Percentiles rank a stretch among this genome's conserved stretches.
Evolutionary conservation across 2,329 filamentous ascomycete genomes (phyloP).

Genomic region (Arthrobotrys sinensis): DNA sequence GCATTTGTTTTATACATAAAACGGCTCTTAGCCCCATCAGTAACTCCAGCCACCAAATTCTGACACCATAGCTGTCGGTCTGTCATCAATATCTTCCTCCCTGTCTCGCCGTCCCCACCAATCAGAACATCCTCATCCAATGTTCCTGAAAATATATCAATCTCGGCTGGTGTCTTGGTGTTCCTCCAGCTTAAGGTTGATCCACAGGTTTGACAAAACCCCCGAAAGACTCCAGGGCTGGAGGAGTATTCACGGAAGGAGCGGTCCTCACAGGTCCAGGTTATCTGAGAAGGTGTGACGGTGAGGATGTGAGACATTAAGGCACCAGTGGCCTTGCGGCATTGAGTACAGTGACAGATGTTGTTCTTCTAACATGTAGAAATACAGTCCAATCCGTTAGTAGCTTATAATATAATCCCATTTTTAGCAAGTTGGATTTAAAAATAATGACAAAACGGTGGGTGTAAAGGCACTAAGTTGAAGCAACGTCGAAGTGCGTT

Average conservation of each 20-base stretch:
- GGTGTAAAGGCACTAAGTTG: not conserved
- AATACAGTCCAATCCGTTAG: not conserved
- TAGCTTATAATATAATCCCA: not conserved
- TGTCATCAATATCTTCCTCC: conserved; percentile 67
- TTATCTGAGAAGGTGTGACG: conserved; percentile 67
- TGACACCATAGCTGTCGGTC: conserved; percentile 68
- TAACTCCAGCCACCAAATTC: conserved; percentile 71
- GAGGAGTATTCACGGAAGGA: conserved; percentile 67
- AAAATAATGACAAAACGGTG: not conserved
- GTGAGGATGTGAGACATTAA: conserved; percentile 69
- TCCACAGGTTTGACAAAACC: conserved; percentile 71
- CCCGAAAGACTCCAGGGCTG: conserved; percentile 68
- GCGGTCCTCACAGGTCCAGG: conserved; percentile 65
- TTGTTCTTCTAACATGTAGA: conserved; percentile 66
- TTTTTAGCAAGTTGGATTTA: not conserved
- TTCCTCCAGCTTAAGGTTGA: conserved; percentile 71
- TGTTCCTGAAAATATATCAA: conserved; percentile 62
- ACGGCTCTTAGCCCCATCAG: conserved; percentile 66
- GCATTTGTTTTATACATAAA: conserved; percentile 50
- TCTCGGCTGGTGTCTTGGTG: conserved; percentile 37
- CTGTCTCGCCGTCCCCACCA: conserved; percentile 65
- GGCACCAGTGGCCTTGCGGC: conserved; percentile 71
- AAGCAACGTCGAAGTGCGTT: not conserved
- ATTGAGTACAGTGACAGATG: conserved; percentile 74
- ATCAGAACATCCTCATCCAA: conserved; percentile 64